Evolutionary conservation across 108 stramenopile species (phyloP).

Genomic region (Epipyxis sp.): DNA sequence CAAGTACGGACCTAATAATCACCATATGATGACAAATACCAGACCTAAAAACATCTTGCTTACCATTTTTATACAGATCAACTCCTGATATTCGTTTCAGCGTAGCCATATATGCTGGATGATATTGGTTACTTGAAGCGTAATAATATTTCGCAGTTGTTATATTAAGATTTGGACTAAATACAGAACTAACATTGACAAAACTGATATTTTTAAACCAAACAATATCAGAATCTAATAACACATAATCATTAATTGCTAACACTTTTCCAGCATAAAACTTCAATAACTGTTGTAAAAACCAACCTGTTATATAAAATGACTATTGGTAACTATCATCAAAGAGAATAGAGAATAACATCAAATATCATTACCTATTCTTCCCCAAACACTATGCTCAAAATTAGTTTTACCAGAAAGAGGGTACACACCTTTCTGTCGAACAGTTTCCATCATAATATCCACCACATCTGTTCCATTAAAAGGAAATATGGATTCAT

Average conservation of each 20-base stretch:
- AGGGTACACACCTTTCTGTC: slow-evolving; percentile 2
- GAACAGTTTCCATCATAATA: neutral
- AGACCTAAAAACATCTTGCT: slow-evolving; percentile 7
- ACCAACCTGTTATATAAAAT: neutral
- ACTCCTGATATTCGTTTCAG: slow-evolving; percentile 4
- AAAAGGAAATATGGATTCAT: neutral
- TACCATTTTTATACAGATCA: neutral
- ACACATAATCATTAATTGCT: neutral
- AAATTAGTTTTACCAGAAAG: neutral
- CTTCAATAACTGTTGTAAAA: slow-evolving; percentile 8
- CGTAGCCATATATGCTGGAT: slow-evolving; percentile 6
- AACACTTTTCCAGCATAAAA: slow-evolving; percentile 8
- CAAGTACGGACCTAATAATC: neutral
- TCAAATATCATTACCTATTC: too few relatives aligned
- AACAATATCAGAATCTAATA: slow-evolving; percentile 5
- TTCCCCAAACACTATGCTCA: neutral
- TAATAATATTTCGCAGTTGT: neutral
- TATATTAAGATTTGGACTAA: neutral
- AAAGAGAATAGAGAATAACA: too few relatives aligned
- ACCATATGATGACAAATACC: slow-evolving; percentile 26
- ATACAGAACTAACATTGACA: neutral
- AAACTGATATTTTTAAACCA: slow-evolving; percentile 17
- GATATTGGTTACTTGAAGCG: neutral
- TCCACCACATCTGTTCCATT: neutral
- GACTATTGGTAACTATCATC: too few relatives aligned